Evolutionary conservation across 2,329 filamentous ascomycete genomes (phyloP).

Genomic region (Diplodia mutila): DNA sequence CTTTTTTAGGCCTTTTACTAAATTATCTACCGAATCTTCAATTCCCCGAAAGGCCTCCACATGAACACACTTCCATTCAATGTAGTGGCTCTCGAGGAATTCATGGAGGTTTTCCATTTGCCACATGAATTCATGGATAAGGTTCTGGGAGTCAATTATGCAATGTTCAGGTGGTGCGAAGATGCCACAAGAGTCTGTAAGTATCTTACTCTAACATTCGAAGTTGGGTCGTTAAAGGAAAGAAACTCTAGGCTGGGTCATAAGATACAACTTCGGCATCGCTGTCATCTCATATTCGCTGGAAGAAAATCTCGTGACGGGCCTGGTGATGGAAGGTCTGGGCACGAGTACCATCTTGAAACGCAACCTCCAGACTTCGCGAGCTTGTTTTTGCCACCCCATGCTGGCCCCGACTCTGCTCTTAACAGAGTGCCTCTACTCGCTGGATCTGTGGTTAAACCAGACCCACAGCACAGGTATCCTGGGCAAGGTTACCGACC

Average conservation of each 20-base stretch:
- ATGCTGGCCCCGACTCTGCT: not conserved
- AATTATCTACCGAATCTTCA: not conserved
- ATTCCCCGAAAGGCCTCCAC: too few relatives aligned
- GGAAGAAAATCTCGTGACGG: not conserved
- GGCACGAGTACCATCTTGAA: accelerated
- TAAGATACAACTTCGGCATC: not conserved
- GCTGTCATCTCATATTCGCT: not conserved
- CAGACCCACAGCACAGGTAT: too few relatives aligned
- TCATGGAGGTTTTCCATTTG: not conserved
- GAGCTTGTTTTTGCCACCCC: not conserved
- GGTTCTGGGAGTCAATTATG: accelerated
- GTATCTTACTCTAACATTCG: not conserved
- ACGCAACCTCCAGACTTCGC: not conserved
- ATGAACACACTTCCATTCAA: not conserved
- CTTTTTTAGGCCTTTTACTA: not conserved
- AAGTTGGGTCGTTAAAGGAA: not conserved
- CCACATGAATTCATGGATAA: not conserved
- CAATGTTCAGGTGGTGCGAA: not conserved
- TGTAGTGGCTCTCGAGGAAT: accelerated
- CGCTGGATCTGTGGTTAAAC: too few relatives aligned
- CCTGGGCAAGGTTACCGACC: too few relatives aligned
- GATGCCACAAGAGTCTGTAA: not conserved
- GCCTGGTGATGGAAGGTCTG: not conserved
- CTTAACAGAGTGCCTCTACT: not conserved
- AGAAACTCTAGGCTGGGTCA: not conserved